Percentiles rank a stretch among this genome's conserved stretches.
These are phyloP conservation scores for Boletus reticuloceps DNA, from an alignment of 768 basidiomycete genomes.

Conservation along the genomic window DNA sequence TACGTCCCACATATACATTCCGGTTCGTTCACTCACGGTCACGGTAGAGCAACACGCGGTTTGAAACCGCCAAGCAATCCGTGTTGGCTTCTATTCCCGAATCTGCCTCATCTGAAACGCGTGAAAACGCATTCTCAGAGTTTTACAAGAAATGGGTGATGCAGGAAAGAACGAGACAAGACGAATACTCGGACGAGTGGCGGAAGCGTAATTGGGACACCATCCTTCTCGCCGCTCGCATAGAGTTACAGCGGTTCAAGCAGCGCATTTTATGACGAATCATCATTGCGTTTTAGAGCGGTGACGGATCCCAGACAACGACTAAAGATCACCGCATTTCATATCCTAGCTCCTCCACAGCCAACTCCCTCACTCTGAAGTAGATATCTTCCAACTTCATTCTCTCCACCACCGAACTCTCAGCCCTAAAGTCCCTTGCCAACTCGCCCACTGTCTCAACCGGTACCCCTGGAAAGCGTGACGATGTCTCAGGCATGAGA, in stretches of 20 bases:
- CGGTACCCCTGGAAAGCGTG: constrained; percentile 74
- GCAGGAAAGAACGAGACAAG: constrained; percentile 59
- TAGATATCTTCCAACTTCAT: constrained; percentile 58
- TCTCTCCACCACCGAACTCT: constrained; percentile 57
- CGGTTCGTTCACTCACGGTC: constrained; percentile 2
- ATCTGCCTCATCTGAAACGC: constrained; percentile 47
- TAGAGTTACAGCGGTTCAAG: constrained; percentile 47
- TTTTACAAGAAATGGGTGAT: constrained; percentile 76
- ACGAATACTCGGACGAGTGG: constrained; percentile 66
- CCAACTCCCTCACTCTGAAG: constrained; percentile 62
- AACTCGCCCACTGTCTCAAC: constrained; percentile 61
- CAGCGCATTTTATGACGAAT: constrained; percentile 26
- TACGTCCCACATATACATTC: constrained; percentile 34
- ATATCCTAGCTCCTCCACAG: constrained; percentile 46
- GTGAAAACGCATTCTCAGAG: constrained; percentile 66
- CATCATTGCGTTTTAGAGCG: no score
- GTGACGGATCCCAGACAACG: neutral
- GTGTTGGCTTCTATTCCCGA: constrained; percentile 55
- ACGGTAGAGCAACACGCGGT: constrained; percentile 73
- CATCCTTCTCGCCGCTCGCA: constrained; percentile 57
- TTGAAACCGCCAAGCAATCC: constrained; percentile 64
- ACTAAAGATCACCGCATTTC: constrained; percentile 20
- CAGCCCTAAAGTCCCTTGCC: constrained; percentile 56
- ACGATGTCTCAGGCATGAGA: constrained; percentile 54
- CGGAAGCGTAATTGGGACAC: constrained; percentile 55